Conservation (phyloP, 805 yeast species). For the Saturnispora kantuleensis region DNA sequence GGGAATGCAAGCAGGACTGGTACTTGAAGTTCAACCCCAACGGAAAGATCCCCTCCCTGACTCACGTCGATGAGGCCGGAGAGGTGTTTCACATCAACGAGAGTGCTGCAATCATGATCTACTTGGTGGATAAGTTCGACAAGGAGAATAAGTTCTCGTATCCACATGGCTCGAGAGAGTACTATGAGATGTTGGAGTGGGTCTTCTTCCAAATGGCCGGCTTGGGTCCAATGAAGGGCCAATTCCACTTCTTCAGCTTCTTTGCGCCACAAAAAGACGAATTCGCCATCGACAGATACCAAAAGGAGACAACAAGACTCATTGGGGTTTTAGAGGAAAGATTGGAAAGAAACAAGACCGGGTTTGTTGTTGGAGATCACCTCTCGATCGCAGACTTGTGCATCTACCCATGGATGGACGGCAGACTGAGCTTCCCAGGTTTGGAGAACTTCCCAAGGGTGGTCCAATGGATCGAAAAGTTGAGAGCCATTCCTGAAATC, state of each 20-base stretch:
- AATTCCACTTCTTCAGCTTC: slow-evolving; percentile 37
- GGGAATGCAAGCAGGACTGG: slow-evolving; percentile 48
- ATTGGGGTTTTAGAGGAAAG: slow-evolving; percentile 45
- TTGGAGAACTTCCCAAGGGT: slow-evolving; percentile 31
- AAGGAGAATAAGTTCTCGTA: slow-evolving; percentile 38
- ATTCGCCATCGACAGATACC: slow-evolving; percentile 44
- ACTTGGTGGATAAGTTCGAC: slow-evolving; percentile 53
- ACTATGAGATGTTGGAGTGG: slow-evolving; percentile 47
- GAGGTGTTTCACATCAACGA: slow-evolving; percentile 39
- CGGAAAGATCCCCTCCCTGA: slow-evolving; percentile 52
- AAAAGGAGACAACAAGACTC: slow-evolving; percentile 41
- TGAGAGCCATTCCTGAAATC: slow-evolving; percentile 27
- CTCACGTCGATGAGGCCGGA: slow-evolving; percentile 32
- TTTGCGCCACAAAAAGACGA: slow-evolving; percentile 43
- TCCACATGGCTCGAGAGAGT: slow-evolving; percentile 30
- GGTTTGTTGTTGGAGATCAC: slow-evolving; percentile 52
- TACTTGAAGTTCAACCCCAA: slow-evolving; percentile 48
- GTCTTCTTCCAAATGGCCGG: slow-evolving; percentile 49
- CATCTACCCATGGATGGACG: slow-evolving; percentile 36
- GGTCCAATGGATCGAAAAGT: slow-evolving; percentile 31
- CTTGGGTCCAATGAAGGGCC: slow-evolving; percentile 57
- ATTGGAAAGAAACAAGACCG: slow-evolving; percentile 36
- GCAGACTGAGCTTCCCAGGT: slow-evolving; percentile 3
- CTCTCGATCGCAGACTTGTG: slow-evolving; percentile 51
- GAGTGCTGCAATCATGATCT: slow-evolving; percentile 52